These are phyloP conservation scores for Claviceps pazoutovae DNA, from an alignment of 2,329 filamentous ascomycete genomes.

Conservation along the genomic window DNA sequence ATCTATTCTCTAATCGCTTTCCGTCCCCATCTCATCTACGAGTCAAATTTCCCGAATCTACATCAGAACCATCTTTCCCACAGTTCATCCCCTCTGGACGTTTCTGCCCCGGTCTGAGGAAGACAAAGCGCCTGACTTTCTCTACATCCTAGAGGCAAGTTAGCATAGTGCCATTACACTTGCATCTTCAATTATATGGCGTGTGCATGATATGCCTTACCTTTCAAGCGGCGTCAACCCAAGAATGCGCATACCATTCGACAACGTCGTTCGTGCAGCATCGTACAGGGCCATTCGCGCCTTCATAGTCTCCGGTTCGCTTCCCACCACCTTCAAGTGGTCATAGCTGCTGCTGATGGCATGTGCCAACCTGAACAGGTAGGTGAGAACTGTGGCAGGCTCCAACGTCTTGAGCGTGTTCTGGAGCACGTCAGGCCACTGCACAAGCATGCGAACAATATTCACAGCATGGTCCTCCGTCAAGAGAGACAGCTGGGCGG, in stretches of 20 bases:
- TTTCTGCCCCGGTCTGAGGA: background rate
- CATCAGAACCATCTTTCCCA: background rate
- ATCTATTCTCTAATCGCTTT: background rate
- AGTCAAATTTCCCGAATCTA: background rate
- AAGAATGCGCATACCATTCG: constrained; percentile 71
- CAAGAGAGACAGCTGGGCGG: constrained; percentile 53
- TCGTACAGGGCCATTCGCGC: constrained; percentile 46
- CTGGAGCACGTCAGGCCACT: constrained; percentile 73
- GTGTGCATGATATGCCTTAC: constrained; percentile 10
- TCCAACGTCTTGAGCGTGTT: constrained; percentile 79
- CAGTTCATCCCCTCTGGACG: background rate
- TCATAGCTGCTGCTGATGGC: constrained; percentile 69
- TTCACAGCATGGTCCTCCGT: constrained; percentile 59
- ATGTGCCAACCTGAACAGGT: constrained; percentile 81
- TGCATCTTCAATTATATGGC: background rate
- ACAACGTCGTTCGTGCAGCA: constrained; percentile 58
- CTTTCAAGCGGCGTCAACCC: constrained; percentile 63
- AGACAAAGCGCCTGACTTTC: background rate
- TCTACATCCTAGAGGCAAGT: constrained; percentile 4
- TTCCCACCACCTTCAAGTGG: constrained; percentile 68
- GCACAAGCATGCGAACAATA: constrained; percentile 60
- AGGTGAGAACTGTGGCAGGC: constrained; percentile 40
- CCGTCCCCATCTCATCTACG: background rate
- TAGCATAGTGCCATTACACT: background rate
- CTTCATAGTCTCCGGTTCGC: constrained; percentile 54